Evolutionary conservation across 331 rosid genomes (phyloP), one percentile per base, ranked within the genome.

Genomic region (Phaseolus coccineus): DNA sequence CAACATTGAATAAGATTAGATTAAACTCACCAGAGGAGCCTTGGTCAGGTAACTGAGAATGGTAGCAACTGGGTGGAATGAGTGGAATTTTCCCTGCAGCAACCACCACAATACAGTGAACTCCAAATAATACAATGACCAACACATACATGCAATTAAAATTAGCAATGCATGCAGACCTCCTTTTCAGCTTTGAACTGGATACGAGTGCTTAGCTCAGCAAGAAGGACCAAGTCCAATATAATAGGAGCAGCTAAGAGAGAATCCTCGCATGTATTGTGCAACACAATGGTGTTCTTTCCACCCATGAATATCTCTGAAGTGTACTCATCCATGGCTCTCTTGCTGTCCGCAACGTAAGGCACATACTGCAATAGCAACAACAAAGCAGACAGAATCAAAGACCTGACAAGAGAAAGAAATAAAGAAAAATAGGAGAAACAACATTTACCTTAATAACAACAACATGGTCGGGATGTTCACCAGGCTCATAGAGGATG

Each of bases 251-350:
- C 96, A 52, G 99, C 99, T 84, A 96, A 76, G 14, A 96, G 93
- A 19, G 99, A 96, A 83, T 96, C 99, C 81, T 96, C 99, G 24
- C 99, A 93, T 10, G 99, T 96, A 87, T 96, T 96, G 96, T 96
- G 99, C 87, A 96, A 4, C 74, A 96, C 99, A 19, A 96, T 96
- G 42, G 99, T 96, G 83, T 70, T 93, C 81, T 68, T 89, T 64
- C 98, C 99, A 25, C 99, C 98, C 98, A 95, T 87, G 92, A 95
- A 95, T 65, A 95, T 95, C 87, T 95, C 98, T 4, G 98, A 95
- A 40, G 97, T 90, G 87, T 95, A 95, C 84, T 95, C 98, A 87
- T 95, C 98, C 97, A 95, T 88, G 66, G 98, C 98, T 76, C 98
- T 89, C 87, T 95, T 95, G 96, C 98, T 95, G 51, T 95, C 98